These are phyloP conservation scores for Ceratocystis diversiconidia DNA, from an alignment of 2,329 filamentous ascomycete genomes.

Conservation along the genomic window DNA sequence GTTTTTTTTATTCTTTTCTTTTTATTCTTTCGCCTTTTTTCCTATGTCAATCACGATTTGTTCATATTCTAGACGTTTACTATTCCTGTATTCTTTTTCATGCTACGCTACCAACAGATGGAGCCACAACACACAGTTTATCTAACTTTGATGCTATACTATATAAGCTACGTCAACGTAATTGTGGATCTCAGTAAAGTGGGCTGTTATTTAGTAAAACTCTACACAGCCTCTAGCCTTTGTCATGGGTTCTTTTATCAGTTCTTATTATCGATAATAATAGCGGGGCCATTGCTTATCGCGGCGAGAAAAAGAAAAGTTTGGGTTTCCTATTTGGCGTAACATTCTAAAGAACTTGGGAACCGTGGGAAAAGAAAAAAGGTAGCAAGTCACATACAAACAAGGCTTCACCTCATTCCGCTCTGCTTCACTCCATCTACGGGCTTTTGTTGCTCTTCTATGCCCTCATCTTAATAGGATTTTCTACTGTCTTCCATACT, in stretches of 20 bases:
- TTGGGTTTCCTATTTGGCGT: not conserved
- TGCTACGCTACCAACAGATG: not conserved
- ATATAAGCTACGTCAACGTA: not conserved
- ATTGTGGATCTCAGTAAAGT: not conserved
- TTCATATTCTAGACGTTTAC: conserved; percentile 3
- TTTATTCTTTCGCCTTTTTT: conserved; percentile 14
- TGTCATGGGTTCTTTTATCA: too few relatives aligned
- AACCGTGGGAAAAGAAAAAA: not conserved
- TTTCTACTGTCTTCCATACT: conserved; percentile 17
- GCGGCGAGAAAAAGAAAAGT: conserved; percentile 15
- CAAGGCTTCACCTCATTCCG: not conserved
- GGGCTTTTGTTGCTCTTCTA: not conserved
- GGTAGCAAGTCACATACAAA: not conserved
- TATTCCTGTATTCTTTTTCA: not conserved
- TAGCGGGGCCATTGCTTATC: conserved; percentile 18
- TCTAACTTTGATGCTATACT: not conserved
- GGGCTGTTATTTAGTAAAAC: not conserved
- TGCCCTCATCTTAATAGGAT: conserved; percentile 18
- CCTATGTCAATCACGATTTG: conserved; percentile 14
- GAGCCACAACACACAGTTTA: not conserved
- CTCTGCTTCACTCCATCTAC: not conserved
- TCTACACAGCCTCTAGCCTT: too few relatives aligned
- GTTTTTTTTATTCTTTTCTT: conserved; percentile 9
- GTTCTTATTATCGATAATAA: conserved; percentile 17
- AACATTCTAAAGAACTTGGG: not conserved